Evolutionary conservation across 805 yeast genomes (phyloP).

Genomic region (Cyberlindnera mycetangii): DNA sequence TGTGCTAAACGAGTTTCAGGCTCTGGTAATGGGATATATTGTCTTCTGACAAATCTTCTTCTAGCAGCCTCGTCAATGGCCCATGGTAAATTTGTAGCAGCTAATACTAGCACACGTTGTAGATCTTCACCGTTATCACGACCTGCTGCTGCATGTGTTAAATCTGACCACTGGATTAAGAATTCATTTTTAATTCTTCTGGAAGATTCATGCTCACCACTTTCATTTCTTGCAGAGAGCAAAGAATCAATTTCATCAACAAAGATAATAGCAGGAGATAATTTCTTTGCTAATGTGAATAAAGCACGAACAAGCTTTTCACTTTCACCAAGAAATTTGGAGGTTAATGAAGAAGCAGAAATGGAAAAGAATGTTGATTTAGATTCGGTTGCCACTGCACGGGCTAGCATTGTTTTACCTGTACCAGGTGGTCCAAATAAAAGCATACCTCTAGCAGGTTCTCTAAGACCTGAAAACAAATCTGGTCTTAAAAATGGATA

Average conservation of each 20-base stretch:
- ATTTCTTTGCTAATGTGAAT: conserved; percentile 76
- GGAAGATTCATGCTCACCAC: conserved; percentile 80
- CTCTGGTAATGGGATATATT: conserved; percentile 94
- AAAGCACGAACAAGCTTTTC: conserved; percentile 90
- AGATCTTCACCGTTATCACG: conserved; percentile 38
- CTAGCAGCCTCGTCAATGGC: conserved; percentile 96
- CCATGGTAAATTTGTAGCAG: conserved; percentile 98
- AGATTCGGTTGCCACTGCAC: conserved; percentile 97
- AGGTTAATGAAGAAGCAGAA: conserved; percentile 85
- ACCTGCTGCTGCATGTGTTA: conserved; percentile 80
- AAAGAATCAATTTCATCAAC: conserved; percentile 96
- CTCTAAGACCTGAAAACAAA: conserved; percentile 84
- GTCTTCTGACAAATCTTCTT: conserved; percentile 87
- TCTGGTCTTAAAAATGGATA: conserved; percentile 96
- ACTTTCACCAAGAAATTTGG: conserved; percentile 79
- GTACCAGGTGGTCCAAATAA: conserved; percentile 98
- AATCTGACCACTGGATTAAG: conserved; percentile 90
- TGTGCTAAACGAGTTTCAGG: conserved; percentile 76
- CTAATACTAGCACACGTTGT: conserved; percentile 76
- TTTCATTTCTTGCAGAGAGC: conserved; percentile 71
- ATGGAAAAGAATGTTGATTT: conserved; percentile 91
- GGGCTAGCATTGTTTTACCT: conserved; percentile 95
- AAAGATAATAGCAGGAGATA: conserved; percentile 92
- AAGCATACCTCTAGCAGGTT: conserved; percentile 95
- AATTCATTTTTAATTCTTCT: conserved; percentile 92